Evolutionary conservation across 179 eudicot genomes (phyloP).

Genomic region (Monotropa hypopitys): DNA sequence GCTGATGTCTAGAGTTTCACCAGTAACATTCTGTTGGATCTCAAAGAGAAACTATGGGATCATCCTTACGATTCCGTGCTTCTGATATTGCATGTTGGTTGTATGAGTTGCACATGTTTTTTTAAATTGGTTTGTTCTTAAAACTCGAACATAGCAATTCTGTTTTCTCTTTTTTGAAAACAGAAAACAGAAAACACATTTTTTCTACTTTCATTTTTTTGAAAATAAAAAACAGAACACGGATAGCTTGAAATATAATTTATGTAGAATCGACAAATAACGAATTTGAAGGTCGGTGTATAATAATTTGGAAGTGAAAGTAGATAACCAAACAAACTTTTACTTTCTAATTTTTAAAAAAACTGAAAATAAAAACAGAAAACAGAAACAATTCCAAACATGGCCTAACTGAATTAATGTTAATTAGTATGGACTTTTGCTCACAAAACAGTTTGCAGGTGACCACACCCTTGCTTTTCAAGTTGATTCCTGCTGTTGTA

Average conservation of each 20-base stretch:
- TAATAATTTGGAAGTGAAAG: no score
- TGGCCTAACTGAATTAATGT: background rate
- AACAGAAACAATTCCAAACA: no score
- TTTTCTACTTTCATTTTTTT: no score
- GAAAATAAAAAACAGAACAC: no score
- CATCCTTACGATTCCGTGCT: background rate
- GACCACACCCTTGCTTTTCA: conserved; percentile 86
- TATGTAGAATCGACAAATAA: no score
- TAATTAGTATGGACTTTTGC: background rate
- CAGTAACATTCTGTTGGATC: background rate
- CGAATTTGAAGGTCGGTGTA: no score
- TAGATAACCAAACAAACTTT: no score
- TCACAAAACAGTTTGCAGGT: conserved; percentile 39
- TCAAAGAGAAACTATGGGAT: background rate
- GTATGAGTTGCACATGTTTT: background rate
- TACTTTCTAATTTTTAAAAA: no score
- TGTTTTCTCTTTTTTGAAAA: no score
- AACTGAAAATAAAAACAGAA: no score
- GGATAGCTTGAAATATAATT: no score
- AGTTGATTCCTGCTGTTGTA: conserved; percentile 82
- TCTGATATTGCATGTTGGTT: background rate
- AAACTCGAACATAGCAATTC: background rate
- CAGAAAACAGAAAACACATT: no score
- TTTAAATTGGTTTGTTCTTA: background rate
- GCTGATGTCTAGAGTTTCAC: background rate